Evolutionary conservation across 2,329 filamentous ascomycete species (phyloP).

Genomic region (Blumeria graminis): DNA sequence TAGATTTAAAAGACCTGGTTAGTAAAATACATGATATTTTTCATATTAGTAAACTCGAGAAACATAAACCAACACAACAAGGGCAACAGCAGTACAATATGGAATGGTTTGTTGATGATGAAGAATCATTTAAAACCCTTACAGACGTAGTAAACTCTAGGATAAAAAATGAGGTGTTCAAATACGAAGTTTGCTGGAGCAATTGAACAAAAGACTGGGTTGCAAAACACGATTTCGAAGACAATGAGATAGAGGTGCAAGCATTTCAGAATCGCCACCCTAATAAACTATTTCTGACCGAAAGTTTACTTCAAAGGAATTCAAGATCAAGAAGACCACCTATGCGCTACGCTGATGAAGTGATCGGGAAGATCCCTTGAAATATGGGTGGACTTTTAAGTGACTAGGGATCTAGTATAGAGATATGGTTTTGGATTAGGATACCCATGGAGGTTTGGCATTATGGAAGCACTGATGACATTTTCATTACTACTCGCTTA

Average conservation of each 20-base stretch:
- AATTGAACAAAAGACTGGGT: neutral
- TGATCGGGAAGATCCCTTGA: too few species aligned
- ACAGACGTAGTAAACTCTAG: neutral
- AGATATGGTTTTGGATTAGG: too few species aligned
- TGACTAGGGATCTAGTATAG: too few species aligned
- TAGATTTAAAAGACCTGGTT: neutral
- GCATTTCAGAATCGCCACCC: conserved; percentile 1
- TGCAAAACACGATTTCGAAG: neutral
- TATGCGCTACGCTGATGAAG: neutral
- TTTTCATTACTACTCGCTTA: too few species aligned
- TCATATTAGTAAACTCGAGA: neutral
- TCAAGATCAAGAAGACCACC: neutral
- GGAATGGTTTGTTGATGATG: neutral
- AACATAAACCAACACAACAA: neutral
- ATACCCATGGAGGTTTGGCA: too few species aligned
- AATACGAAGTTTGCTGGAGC: neutral
- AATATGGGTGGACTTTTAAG: too few species aligned
- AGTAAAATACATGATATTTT: neutral
- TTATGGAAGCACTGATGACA: too few species aligned
- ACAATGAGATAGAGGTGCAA: neutral
- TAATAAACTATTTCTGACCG: neutral
- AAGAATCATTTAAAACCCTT: neutral
- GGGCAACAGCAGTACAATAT: neutral
- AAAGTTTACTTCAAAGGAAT: neutral
- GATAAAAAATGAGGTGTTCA: neutral